Percentiles rank a stretch among this genome's conserved stretches.
phyloP scores from a whole-genome alignment of 345 rosid genomes.

The Limnanthes douglasii region DNA sequence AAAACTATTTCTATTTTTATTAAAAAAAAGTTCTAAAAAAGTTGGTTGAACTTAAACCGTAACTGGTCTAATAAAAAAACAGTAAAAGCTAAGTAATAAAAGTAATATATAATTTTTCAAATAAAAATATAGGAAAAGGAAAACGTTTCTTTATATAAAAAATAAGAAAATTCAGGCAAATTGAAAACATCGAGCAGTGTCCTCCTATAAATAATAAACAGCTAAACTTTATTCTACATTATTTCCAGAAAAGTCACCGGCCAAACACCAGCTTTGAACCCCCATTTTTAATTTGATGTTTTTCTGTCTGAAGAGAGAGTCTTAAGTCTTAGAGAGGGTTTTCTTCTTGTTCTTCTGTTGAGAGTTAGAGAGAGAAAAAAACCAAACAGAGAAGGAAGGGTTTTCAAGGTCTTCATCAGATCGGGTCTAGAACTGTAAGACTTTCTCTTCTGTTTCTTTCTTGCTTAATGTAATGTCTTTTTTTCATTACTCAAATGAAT shows the following conservation, averaged over 20 bases:
- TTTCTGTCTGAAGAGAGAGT: too few species aligned
- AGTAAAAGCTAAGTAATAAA: too few species aligned
- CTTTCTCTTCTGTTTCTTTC: conserved; percentile 1
- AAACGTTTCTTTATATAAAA: not conserved
- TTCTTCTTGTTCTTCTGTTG: not conserved
- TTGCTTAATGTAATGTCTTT: not conserved
- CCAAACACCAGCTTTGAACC: too few species aligned
- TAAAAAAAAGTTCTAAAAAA: too few species aligned
- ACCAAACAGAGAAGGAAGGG: conserved; percentile 6
- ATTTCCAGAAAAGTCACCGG: conserved; percentile 15
- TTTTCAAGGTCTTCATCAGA: conserved; percentile 31
- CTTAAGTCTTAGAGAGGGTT: conserved; percentile 13
- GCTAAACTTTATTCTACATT: conserved; percentile 10
- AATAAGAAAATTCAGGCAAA: not conserved
- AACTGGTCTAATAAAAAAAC: too few species aligned
- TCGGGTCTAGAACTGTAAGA: conserved; percentile 26
- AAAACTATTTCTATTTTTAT: too few species aligned
- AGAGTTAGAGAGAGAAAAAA: too few species aligned
- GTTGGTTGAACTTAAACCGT: too few species aligned
- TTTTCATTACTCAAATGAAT: too few species aligned
- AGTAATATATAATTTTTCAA: too few species aligned
- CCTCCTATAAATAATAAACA: conserved; percentile 17
- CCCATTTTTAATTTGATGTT: too few species aligned
- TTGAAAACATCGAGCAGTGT: conserved; percentile 1
- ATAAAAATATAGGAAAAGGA: too few species aligned